Conservation (phyloP, 2,329 filamentous ascomycete genomes). For the Diaporthe citri region DNA sequence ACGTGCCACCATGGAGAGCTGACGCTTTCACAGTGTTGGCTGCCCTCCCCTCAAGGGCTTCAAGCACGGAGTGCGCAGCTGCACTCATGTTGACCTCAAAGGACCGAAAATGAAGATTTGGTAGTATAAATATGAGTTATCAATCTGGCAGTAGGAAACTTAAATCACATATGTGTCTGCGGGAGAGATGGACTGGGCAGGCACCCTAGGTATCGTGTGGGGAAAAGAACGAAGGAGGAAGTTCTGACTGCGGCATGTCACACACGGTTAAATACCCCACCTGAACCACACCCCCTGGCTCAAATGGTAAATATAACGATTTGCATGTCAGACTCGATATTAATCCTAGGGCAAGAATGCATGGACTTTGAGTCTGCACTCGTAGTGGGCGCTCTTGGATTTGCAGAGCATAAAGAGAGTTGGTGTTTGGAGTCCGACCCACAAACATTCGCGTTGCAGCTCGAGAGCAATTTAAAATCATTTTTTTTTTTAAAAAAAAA, state of each 20-base stretch:
- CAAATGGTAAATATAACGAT: background rate
- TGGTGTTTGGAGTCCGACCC: background rate
- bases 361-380: background rate
- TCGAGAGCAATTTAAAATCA: too few relatives aligned
- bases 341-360: background rate
- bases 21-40: constrained; percentile 48
- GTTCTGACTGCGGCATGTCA: background rate
- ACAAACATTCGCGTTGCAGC: background rate
- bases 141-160: too few relatives aligned
- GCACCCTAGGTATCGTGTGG: background rate
- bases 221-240: background rate
- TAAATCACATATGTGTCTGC: background rate
- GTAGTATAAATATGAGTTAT: background rate
- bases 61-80: constrained; percentile 12
- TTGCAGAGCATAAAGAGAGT: background rate
- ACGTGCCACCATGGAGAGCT: constrained; percentile 54
- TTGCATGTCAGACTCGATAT: background rate
- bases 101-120: fast-evolving
- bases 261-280: constrained; percentile 20
- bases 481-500: too few relatives aligned
- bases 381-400: background rate
- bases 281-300: background rate
- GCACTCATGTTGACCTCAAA: constrained; percentile 21
- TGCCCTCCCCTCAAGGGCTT: constrained; percentile 24
- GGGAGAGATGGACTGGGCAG: background rate